Percentiles rank a stretch among this genome's conserved stretches.
phyloP scores from a whole-genome alignment of 1,284 basidiomycete species.

The Boletus sp. region DNA sequence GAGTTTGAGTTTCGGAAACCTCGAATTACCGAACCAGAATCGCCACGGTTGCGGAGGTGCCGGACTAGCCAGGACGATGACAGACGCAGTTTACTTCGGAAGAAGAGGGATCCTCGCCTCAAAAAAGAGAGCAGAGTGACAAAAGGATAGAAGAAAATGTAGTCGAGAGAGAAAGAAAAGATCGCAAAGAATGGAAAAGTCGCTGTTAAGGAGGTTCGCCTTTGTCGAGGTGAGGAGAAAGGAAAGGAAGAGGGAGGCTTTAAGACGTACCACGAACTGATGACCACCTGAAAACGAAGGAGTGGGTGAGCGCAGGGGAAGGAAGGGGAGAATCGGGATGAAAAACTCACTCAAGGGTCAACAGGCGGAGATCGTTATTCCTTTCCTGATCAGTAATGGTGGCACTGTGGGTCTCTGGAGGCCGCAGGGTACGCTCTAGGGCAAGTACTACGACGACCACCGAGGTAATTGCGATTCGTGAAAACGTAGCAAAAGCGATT shows the following conservation, averaged over 20 bases:
- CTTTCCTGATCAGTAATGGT: constrained; percentile 71
- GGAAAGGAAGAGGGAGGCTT: constrained; percentile 8
- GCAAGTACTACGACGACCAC: constrained; percentile 34
- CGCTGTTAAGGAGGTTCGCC: constrained; percentile 77
- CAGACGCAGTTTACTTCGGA: constrained; percentile 48
- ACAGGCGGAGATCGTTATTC: constrained; percentile 75
- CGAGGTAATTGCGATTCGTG: constrained; percentile 26
- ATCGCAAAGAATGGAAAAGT: constrained; percentile 14
- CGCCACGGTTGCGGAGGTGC: constrained; percentile 60
- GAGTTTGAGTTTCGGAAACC: constrained; percentile 31
- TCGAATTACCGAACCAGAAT: constrained; percentile 63
- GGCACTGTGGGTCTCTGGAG: constrained; percentile 37
- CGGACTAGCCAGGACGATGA: constrained; percentile 68
- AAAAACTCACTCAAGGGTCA: constrained; percentile 69
- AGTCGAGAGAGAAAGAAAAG: constrained; percentile 9
- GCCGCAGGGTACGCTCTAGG: constrained; percentile 33
- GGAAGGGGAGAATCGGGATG: constrained; percentile 20
- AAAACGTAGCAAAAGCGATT: constrained; percentile 23
- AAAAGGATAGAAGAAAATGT: constrained; percentile 10
- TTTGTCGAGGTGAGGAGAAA: constrained; percentile 33
- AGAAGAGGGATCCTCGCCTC: constrained; percentile 51
- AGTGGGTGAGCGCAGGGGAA: constrained; percentile 6
- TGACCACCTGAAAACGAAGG: constrained; percentile 59
- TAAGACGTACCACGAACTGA: constrained; percentile 63
- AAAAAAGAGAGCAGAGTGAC: constrained; percentile 59